Percentiles rank a stretch among this genome's conserved stretches.
phyloP scores from a whole-genome alignment of 73 alveolate species.

The Paramecium pentaurelia region DNA sequence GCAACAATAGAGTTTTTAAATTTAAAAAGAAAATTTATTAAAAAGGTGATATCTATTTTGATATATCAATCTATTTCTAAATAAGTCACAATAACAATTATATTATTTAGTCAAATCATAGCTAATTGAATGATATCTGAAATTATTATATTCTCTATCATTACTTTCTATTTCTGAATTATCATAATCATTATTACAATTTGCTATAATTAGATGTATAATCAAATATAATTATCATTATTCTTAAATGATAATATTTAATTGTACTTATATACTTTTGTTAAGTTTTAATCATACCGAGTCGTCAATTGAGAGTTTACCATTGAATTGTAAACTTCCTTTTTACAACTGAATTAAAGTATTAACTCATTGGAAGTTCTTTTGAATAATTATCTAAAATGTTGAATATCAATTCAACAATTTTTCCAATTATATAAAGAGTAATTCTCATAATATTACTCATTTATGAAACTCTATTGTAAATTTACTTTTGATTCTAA shows the following conservation, averaged over 20 bases:
- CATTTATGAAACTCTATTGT: too few species aligned
- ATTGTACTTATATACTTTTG: too few species aligned
- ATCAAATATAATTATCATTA: too few species aligned
- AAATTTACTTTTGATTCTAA: neutral
- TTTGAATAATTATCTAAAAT: neutral
- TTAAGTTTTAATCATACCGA: too few species aligned
- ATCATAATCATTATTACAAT: too few species aligned
- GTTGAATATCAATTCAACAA: neutral
- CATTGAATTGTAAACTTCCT: neutral
- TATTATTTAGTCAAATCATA: neutral
- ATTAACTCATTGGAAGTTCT: neutral
- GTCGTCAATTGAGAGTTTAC: neutral
- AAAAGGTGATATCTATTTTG: conserved; percentile 17
- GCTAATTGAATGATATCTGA: neutral
- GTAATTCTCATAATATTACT: too few species aligned
- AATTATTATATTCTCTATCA: too few species aligned
- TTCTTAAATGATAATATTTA: too few species aligned
- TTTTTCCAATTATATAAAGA: neutral
- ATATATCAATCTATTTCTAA: neutral
- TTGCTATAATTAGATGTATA: too few species aligned
- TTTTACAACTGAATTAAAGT: neutral
- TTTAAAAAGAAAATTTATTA: conserved; percentile 9
- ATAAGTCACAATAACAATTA: neutral
- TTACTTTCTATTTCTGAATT: too few species aligned
- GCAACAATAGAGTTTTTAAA: conserved; percentile 11